Evolutionary conservation across 2,329 filamentous ascomycete genomes (phyloP).

Genomic region (Apiospora aurea): DNA sequence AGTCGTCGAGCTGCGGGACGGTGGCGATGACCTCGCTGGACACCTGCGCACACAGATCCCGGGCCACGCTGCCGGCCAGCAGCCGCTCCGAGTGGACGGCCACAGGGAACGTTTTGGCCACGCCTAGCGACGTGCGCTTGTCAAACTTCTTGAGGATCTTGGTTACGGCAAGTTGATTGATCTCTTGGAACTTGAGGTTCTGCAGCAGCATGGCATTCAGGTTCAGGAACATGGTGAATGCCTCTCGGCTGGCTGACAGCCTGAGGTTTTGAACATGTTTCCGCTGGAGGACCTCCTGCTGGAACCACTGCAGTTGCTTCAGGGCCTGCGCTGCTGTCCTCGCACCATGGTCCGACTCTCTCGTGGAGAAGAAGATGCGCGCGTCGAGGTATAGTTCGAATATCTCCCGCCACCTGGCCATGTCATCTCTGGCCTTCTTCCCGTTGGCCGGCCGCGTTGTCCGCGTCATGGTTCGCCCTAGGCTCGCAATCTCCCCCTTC

Average conservation of each 20-base stretch:
- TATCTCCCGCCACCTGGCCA: slow-evolving; percentile 80
- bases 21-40: slow-evolving; percentile 74
- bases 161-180: slow-evolving; percentile 77
- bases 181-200: slow-evolving; percentile 82
- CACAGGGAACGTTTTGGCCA: slow-evolving; percentile 67
- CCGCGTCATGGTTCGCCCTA: slow-evolving; percentile 70
- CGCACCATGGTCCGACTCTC: slow-evolving; percentile 73
- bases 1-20: slow-evolving; percentile 85
- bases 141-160: slow-evolving; percentile 95
- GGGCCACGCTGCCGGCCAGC: slow-evolving; percentile 72
- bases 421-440: slow-evolving; percentile 66
- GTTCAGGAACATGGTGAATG: slow-evolving; percentile 72
- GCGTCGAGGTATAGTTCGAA: slow-evolving; percentile 84
- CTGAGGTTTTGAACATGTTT: slow-evolving; percentile 69
- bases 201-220: slow-evolving; percentile 81
- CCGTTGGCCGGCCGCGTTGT: slow-evolving; percentile 70
- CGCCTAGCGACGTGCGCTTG: slow-evolving; percentile 79
- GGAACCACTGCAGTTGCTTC: slow-evolving; percentile 74
- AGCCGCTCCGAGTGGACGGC: slow-evolving; percentile 66
- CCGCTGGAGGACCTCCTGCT: slow-evolving; percentile 67
- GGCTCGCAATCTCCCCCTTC: slow-evolving; percentile 64
- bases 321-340: slow-evolving; percentile 71
- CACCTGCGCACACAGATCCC: slow-evolving; percentile 77
- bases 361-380: slow-evolving; percentile 81
- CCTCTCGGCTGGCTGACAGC: slow-evolving; percentile 67